These are phyloP conservation scores for Hysterium pulicare DNA, from an alignment of 2,329 filamentous ascomycete genomes.

Conservation along the genomic window DNA sequence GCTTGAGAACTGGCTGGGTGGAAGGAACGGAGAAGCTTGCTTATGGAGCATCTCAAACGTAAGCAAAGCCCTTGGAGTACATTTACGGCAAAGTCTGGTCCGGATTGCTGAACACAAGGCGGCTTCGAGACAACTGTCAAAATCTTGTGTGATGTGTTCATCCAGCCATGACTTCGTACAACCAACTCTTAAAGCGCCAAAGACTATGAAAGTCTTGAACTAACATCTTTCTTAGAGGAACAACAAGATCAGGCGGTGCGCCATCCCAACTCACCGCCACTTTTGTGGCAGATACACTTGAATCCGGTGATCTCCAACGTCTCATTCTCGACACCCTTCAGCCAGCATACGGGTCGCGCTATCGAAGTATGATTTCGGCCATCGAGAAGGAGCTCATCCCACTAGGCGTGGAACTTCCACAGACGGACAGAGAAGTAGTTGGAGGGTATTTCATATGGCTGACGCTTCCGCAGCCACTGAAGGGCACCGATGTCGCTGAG, in stretches of 20 bases:
- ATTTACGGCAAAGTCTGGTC: neutral
- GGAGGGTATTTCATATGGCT: slow-evolving; percentile 90
- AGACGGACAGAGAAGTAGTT: slow-evolving; percentile 50
- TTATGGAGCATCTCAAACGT: slow-evolving; percentile 58
- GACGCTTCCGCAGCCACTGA: slow-evolving; percentile 54
- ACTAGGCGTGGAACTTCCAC: slow-evolving; percentile 54
- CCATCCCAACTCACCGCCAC: slow-evolving; percentile 59
- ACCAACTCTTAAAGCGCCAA: neutral
- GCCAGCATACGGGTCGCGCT: slow-evolving; percentile 55
- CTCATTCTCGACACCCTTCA: slow-evolving; percentile 54
- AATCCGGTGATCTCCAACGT: slow-evolving; percentile 49
- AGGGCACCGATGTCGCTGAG: slow-evolving; percentile 54
- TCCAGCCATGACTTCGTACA: neutral
- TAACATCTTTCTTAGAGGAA: slow-evolving; percentile 44
- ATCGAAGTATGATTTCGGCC: slow-evolving; percentile 55
- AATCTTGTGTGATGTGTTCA: neutral
- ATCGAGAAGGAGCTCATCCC: slow-evolving; percentile 60
- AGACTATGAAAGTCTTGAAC: neutral
- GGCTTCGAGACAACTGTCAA: neutral
- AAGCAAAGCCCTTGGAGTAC: slow-evolving; percentile 23
- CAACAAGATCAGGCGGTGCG: slow-evolving; percentile 56
- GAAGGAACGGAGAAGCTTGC: slow-evolving; percentile 65
- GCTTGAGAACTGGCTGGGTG: slow-evolving; percentile 82
- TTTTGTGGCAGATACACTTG: slow-evolving; percentile 54
- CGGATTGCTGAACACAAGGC: neutral